Evolutionary conservation across 768 basidiomycete species (phyloP).

Genomic region (Trametes cinnabarina): DNA sequence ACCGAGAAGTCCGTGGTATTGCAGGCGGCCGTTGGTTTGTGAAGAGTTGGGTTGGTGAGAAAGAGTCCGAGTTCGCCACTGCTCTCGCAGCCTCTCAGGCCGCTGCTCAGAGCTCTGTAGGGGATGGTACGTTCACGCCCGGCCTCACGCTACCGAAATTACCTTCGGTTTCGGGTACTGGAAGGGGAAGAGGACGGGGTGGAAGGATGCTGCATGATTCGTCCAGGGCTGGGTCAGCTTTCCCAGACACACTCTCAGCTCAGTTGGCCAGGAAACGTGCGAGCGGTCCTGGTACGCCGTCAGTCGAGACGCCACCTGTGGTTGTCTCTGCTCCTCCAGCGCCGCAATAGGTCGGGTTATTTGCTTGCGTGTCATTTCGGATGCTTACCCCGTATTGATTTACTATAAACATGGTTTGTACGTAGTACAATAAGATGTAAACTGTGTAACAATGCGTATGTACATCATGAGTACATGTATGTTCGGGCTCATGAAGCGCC

Average conservation of each 20-base stretch:
- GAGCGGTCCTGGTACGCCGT: constrained; percentile 13
- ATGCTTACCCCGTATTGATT: too few species aligned
- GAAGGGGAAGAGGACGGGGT: constrained; percentile 12
- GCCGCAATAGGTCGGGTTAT: background rate
- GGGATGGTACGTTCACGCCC: constrained; percentile 10
- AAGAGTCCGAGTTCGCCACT: constrained; percentile 63
- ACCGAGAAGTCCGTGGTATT: constrained; percentile 78
- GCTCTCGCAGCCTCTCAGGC: constrained; percentile 21
- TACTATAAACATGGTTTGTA: too few species aligned
- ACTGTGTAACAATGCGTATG: too few species aligned
- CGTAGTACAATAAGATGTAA: too few species aligned
- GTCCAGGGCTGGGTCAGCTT: constrained; percentile 26
- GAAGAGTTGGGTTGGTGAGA: constrained; percentile 80
- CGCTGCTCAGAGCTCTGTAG: constrained; percentile 13
- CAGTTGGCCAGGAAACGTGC: constrained; percentile 22
- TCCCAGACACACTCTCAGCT: constrained; percentile 23
- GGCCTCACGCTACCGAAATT: constrained; percentile 24
- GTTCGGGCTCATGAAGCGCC: too few species aligned
- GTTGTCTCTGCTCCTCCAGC: constrained; percentile 4
- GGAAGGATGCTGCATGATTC: constrained; percentile 16
- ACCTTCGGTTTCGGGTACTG: constrained; percentile 16
- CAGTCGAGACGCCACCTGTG: constrained; percentile 4
- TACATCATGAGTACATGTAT: too few species aligned
- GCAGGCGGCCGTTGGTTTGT: constrained; percentile 83
- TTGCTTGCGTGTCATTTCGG: too few species aligned